A percentile compares a stretch with the other conserved stretches of the same genome.
Conservation (phyloP, 225 moss, liverwort and hornwort species). For the Takakia lepidozioides region DNA sequence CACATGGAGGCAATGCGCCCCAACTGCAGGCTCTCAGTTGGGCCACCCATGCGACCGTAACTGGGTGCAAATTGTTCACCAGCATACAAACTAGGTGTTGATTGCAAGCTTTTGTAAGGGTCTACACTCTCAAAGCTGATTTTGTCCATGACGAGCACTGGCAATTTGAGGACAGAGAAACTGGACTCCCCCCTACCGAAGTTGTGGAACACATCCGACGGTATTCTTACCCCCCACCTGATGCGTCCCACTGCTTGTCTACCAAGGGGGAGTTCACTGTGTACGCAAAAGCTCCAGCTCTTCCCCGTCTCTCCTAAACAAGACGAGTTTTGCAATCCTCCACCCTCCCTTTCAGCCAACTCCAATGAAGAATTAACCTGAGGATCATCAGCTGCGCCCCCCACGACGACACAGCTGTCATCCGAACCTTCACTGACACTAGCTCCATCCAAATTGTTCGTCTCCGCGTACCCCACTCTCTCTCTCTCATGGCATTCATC, state of each 20-base stretch:
- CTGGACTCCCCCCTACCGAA: conserved; percentile 10
- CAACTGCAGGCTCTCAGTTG: conserved; percentile 37
- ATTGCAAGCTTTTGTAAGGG: conserved; percentile 12
- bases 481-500: no score
- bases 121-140: conserved; percentile 29
- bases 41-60: conserved; percentile 14
- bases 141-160: conserved; percentile 54
- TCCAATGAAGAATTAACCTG: conserved; percentile 2
- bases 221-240: conserved; percentile 43
- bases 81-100: conserved; percentile 12
- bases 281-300: conserved; percentile 43
- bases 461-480: no score
- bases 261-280: conserved; percentile 44
- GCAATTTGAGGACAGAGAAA: conserved; percentile 40
- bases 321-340: conserved; percentile 23
- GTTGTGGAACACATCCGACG: conserved; percentile 20
- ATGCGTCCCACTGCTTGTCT: conserved; percentile 31
- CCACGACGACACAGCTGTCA: conserved; percentile 7
- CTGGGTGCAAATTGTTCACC: conserved; percentile 18
- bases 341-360: conserved; percentile 14
- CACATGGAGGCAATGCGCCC: conserved; percentile 70
- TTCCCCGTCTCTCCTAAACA: conserved; percentile 11
- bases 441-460: no score
- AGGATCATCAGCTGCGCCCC: conserved; percentile 10
- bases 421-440: conserved; percentile 10